Evolutionary conservation across 1,139 yeast species (phyloP).

Genomic region (Pichia sp.): DNA sequence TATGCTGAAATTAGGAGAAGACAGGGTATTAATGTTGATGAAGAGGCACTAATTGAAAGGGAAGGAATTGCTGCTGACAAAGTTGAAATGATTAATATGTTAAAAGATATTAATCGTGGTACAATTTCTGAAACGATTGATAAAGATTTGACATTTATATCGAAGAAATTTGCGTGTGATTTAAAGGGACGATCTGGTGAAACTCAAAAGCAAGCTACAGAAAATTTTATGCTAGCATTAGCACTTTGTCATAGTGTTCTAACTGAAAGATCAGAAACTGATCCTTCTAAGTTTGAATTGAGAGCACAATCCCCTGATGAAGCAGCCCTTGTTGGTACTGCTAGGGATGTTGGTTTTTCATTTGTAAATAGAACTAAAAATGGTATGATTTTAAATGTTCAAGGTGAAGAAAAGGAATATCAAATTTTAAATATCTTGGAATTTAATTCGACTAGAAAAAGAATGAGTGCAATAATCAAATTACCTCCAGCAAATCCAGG

Average conservation of each 20-base stretch:
- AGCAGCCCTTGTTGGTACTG: constrained; percentile 90
- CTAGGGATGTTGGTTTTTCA: constrained; percentile 85
- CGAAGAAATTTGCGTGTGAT: constrained; percentile 58
- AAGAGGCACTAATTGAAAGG: constrained; percentile 59
- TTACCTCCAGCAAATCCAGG: constrained; percentile 43
- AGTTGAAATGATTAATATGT: constrained; percentile 53
- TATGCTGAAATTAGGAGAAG: constrained; percentile 88
- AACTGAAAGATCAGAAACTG: constrained; percentile 57
- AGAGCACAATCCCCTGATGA: constrained; percentile 99
- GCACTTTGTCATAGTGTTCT: constrained; percentile 91
- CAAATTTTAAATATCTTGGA: constrained; percentile 73
- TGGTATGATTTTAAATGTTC: constrained; percentile 62
- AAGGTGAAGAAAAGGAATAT: constrained; percentile 66
- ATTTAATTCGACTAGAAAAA: constrained; percentile 86
- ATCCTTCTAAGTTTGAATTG: constrained; percentile 54
- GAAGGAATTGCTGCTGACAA: constrained; percentile 58
- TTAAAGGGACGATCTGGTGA: constrained; percentile 44
- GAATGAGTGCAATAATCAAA: constrained; percentile 90
- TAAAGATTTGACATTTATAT: constrained; percentile 69
- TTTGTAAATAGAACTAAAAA: constrained; percentile 70
- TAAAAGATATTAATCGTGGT: constrained; percentile 36
- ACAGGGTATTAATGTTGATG: constrained; percentile 71
- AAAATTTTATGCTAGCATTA: constrained; percentile 77
- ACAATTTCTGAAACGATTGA: constrained; percentile 22
- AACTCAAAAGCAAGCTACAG: constrained; percentile 57